A percentile compares a stretch with the other conserved stretches of the same genome.
Evolutionary conservation across 371 early-diverging fungal species (phyloP).

Genomic region (Batrachochytrium dendrobatidis): DNA sequence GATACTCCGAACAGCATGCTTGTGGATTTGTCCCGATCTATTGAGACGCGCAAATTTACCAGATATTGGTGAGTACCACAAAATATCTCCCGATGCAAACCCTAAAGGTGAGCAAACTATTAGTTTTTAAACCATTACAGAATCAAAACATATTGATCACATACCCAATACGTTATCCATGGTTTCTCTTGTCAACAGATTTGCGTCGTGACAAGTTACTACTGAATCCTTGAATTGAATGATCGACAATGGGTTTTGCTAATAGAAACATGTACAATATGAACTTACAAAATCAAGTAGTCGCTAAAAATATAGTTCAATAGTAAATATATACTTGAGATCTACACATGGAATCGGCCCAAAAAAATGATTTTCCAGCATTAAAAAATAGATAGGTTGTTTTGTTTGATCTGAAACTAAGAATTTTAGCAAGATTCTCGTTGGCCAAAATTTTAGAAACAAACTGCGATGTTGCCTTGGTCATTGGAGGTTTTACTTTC

Average conservation of each 20-base stretch:
- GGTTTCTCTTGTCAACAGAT: constrained; percentile 68
- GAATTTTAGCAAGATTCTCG: constrained; percentile 69
- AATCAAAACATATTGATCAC: constrained; percentile 38
- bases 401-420: constrained; percentile 60
- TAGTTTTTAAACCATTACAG: background rate
- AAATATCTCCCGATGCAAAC: constrained; percentile 38
- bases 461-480: constrained; percentile 43
- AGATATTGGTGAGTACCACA: constrained; percentile 37
- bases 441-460: constrained; percentile 75
- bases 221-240: constrained; percentile 70
- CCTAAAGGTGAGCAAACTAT: constrained; percentile 15
- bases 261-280: constrained; percentile 3
- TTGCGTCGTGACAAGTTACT: constrained; percentile 84
- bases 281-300: background rate
- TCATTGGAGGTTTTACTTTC: constrained; percentile 14
- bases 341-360: constrained; percentile 64
- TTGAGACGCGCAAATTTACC: constrained; percentile 69
- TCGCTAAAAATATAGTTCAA: background rate
- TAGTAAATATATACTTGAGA: constrained; percentile 7
- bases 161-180: constrained; percentile 85
- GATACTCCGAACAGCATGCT: constrained; percentile 61
- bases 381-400: constrained; percentile 79
- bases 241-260: constrained; percentile 71
- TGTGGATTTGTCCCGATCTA: constrained; percentile 61
- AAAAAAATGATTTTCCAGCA: constrained; percentile 67